Evolutionary conservation across 495 filamentous ascomycete genomes (phyloP).

Genomic region (Penicillium paxilli): DNA sequence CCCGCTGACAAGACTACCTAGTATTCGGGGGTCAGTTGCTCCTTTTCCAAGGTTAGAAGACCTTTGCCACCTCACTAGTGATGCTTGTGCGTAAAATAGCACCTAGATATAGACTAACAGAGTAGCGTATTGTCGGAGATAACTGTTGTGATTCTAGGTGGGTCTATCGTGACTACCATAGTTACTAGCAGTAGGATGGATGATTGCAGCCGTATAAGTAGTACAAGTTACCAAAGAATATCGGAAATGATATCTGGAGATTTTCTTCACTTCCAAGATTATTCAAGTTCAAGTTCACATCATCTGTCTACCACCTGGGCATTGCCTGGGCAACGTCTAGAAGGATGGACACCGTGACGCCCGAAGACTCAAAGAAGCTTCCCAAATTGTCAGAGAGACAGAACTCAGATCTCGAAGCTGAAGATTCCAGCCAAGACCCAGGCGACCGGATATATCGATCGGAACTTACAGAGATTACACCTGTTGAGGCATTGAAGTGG

Average conservation of each 20-base stretch:
- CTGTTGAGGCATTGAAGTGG: constrained; percentile 28
- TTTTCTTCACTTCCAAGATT: too few species aligned
- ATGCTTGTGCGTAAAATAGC: background rate
- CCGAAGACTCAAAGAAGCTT: background rate
- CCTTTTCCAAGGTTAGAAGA: too few species aligned
- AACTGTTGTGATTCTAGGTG: background rate
- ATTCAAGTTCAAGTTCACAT: too few species aligned
- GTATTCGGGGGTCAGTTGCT: too few species aligned
- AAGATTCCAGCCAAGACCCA: constrained; percentile 1
- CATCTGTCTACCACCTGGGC: too few species aligned
- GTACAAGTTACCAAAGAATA: background rate
- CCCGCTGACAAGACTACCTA: too few species aligned
- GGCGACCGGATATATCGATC: constrained; percentile 2
- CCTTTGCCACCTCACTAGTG: too few species aligned
- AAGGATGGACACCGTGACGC: constrained; percentile 2
- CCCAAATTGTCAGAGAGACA: background rate
- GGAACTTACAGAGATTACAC: constrained; percentile 20
- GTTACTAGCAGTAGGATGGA: too few species aligned
- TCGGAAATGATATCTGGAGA: background rate
- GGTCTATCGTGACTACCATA: background rate
- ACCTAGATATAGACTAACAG: background rate
- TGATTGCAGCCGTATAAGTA: too few species aligned
- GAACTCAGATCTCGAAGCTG: constrained; percentile 7
- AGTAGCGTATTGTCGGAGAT: background rate
- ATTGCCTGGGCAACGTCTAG: too few species aligned